phyloP scores from a whole-genome alignment of 345 rosid species.

The Viola odorata region DNA sequence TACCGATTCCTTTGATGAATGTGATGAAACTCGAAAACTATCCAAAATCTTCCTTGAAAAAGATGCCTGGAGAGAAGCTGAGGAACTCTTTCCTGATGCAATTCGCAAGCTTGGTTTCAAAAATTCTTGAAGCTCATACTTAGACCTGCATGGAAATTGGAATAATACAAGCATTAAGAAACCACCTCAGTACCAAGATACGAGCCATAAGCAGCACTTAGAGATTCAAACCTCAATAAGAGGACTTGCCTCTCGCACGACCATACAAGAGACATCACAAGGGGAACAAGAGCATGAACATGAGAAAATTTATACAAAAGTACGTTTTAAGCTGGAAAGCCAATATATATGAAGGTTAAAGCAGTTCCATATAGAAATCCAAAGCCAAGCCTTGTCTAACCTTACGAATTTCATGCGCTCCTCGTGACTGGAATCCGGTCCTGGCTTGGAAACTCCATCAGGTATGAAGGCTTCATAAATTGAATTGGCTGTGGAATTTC shows the following conservation, averaged over 20 bases:
- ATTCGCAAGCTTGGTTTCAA: constrained; percentile 87
- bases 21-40: constrained; percentile 49
- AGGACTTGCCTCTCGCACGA: not conserved
- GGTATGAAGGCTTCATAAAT: constrained; percentile 87
- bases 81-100: constrained; percentile 39
- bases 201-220: not conserved
- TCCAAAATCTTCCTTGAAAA: constrained; percentile 55
- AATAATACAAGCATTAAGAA: constrained; percentile 8
- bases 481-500: constrained; percentile 81
- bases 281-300: not conserved
- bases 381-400: constrained; percentile 27
- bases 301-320: no score
- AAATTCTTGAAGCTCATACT: constrained; percentile 93
- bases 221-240: constrained; percentile 10
- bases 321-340: not conserved
- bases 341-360: not conserved
- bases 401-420: constrained; percentile 75
- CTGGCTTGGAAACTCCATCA: constrained; percentile 71
- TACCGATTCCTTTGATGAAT: constrained; percentile 49
- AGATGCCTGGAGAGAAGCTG: constrained; percentile 46
- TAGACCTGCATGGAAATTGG: constrained; percentile 52
- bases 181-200: constrained; percentile 13
- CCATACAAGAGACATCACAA: not conserved
- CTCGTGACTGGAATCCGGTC: constrained; percentile 70
- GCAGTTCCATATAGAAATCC: not conserved